Conservation (phyloP, 495 filamentous ascomycete species). For the Umbilicaria muhlenbergii region DNA sequence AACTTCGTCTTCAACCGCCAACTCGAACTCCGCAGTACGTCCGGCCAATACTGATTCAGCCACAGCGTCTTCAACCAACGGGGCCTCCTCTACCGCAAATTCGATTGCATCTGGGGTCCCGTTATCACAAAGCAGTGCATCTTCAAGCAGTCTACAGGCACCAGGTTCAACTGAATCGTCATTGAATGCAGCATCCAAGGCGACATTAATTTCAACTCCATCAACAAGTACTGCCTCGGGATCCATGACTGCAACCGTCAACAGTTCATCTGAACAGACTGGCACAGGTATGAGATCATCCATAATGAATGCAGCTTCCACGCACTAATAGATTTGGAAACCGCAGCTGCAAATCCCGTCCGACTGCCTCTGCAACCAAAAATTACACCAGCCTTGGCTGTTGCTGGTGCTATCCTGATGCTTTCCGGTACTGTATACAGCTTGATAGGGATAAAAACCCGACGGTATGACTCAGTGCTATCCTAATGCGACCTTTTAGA, state of each 20-base stretch:
- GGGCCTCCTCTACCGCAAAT: neutral
- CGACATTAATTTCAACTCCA: conserved; percentile 4
- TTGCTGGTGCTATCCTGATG: conserved; percentile 65
- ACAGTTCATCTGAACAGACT: neutral
- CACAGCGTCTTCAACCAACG: neutral
- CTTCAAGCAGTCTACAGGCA: neutral
- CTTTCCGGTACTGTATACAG: conserved; percentile 50
- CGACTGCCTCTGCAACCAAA: conserved; percentile 55
- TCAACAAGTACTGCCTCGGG: conserved; percentile 2
- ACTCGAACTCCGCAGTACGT: neutral
- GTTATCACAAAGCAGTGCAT: neutral
- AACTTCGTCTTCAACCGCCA: neutral
- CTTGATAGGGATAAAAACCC: conserved; percentile 71
- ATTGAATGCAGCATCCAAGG: neutral
- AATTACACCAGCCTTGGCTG: conserved; percentile 65
- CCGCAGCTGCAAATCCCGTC: conserved; percentile 9
- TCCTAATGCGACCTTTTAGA: conserved; percentile 1
- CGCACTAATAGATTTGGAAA: too few relatives aligned
- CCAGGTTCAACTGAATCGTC: neutral
- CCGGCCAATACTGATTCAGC: neutral
- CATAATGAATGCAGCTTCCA: too few relatives aligned
- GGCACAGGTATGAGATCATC: too few relatives aligned
- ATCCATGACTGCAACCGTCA: conserved; percentile 2
- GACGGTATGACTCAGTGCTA: conserved; percentile 33
- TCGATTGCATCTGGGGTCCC: neutral